These are phyloP conservation scores for Noccaea caerulescens DNA, from an alignment of 345 rosid genomes.

Conservation along the genomic window DNA sequence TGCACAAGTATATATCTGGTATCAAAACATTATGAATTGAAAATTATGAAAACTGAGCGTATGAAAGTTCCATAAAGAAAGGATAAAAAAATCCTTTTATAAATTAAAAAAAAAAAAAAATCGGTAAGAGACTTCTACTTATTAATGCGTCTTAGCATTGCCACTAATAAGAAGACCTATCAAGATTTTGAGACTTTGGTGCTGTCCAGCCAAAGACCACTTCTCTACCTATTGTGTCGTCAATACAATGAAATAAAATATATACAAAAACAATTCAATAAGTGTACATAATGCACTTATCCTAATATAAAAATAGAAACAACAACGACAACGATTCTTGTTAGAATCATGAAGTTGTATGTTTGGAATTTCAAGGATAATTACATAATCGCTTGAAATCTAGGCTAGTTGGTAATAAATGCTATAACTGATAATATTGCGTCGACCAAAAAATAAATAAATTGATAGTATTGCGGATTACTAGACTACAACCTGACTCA, in stretches of 20 bases:
- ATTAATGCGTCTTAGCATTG: slow-evolving; percentile 36
- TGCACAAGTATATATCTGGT: slow-evolving; percentile 26
- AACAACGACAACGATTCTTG: neutral
- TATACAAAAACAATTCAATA: neutral
- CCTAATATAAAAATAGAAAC: neutral
- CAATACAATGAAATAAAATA: slow-evolving; percentile 1
- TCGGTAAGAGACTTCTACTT: slow-evolving; percentile 29
- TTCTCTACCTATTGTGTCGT: slow-evolving; percentile 33
- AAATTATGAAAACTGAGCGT: neutral
- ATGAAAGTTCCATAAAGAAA: too few relatives aligned
- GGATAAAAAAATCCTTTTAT: too few relatives aligned
- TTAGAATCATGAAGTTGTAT: neutral
- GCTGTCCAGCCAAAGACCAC: slow-evolving; percentile 49
- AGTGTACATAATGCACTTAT: slow-evolving; percentile 1
- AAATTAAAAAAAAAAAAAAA: neutral
- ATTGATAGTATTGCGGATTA: too few relatives aligned
- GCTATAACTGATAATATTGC: neutral
- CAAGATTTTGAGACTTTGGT: slow-evolving; percentile 34
- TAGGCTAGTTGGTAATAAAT: neutral
- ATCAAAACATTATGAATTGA: slow-evolving; percentile 28
- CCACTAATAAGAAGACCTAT: slow-evolving; percentile 39
- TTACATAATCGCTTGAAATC: neutral
- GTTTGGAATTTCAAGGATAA: neutral
- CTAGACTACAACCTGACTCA: too few relatives aligned
- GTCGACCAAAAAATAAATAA: neutral